phyloP scores from a whole-genome alignment of 139 green algal genomes.

The Haematococcus lacustris region DNA sequence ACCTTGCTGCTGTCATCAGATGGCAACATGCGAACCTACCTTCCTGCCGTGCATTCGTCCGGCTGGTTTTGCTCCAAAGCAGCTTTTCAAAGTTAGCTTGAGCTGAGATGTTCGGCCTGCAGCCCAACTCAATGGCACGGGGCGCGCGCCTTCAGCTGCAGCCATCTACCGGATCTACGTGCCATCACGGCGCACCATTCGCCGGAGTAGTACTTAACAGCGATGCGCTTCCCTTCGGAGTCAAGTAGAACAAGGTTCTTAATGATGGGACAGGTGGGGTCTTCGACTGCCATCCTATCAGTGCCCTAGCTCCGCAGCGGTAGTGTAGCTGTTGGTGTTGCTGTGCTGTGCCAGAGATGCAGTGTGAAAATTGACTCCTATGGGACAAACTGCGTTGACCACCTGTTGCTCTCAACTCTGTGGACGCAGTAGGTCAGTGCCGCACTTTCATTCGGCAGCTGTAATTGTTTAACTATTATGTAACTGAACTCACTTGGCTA shows the following conservation, averaged over 20 bases:
- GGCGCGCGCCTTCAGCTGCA: background rate
- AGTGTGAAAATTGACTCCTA: no score
- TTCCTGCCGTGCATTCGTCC: conserved; percentile 88
- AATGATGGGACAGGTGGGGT: conserved; percentile 69
- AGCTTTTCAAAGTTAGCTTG: conserved; percentile 93
- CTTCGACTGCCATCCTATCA: conserved; percentile 16
- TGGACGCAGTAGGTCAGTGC: no score
- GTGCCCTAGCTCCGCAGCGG: no score
- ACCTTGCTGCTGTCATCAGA: background rate
- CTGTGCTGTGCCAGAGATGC: no score
- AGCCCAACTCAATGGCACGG: background rate
- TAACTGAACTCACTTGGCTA: no score
- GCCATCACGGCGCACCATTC: conserved; percentile 67
- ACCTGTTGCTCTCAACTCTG: no score
- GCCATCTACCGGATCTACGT: background rate
- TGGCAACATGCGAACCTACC: conserved; percentile 36
- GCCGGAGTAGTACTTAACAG: conserved; percentile 92
- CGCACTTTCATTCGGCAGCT: no score
- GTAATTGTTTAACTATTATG: no score
- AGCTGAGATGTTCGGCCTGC: conserved; percentile 64
- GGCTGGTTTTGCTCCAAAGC: conserved; percentile 85
- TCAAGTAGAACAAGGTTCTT: conserved; percentile 93
- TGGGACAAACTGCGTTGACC: no score
- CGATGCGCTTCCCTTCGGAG: conserved; percentile 92
- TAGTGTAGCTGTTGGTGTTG: no score